Conservation (phyloP, 169 alveolate species). For the Theileria orientalis region DNA sequence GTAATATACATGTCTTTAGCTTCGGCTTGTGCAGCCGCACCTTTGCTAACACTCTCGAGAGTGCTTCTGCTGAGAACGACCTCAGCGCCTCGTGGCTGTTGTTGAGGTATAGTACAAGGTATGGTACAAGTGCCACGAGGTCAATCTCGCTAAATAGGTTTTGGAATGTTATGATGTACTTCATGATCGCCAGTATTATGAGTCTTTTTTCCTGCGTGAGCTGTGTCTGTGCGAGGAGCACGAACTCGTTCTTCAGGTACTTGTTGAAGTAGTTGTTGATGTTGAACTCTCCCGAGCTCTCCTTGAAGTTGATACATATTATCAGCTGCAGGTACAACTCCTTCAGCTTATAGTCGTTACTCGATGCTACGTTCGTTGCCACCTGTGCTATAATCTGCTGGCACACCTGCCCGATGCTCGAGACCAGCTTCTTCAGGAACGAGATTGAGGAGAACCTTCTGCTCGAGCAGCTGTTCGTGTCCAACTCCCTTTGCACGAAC, state of each 20-base stretch:
- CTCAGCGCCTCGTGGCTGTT: constrained; percentile 58
- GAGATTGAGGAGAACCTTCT: constrained; percentile 58
- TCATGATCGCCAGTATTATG: constrained; percentile 52
- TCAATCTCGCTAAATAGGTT: constrained; percentile 39
- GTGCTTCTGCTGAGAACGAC: constrained; percentile 55
- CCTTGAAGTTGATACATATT: constrained; percentile 60
- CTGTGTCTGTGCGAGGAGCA: constrained; percentile 35
- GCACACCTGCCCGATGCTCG: constrained; percentile 40
- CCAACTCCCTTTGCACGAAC: constrained; percentile 64
- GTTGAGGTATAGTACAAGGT: constrained; percentile 20
- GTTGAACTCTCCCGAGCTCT: constrained; percentile 38
- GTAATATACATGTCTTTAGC: constrained; percentile 42
- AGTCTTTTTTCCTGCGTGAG: constrained; percentile 26
- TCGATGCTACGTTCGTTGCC: constrained; percentile 48
- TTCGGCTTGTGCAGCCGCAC: constrained; percentile 20
- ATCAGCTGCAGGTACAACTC: constrained; percentile 62
- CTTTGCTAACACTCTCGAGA: constrained; percentile 39
- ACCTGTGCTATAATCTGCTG: constrained; percentile 46
- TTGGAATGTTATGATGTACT: constrained; percentile 48
- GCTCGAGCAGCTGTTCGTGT: constrained; percentile 38
- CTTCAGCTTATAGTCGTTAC: constrained; percentile 58
- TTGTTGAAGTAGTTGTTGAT: constrained; percentile 39
- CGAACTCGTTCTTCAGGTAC: constrained; percentile 44
- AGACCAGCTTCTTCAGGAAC: constrained; percentile 55
- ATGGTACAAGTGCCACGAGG: constrained; percentile 29